Base-by-base conservation (phyloP, 2,329 filamentous ascomycete species). In the Fusarium equiseti region DNA sequence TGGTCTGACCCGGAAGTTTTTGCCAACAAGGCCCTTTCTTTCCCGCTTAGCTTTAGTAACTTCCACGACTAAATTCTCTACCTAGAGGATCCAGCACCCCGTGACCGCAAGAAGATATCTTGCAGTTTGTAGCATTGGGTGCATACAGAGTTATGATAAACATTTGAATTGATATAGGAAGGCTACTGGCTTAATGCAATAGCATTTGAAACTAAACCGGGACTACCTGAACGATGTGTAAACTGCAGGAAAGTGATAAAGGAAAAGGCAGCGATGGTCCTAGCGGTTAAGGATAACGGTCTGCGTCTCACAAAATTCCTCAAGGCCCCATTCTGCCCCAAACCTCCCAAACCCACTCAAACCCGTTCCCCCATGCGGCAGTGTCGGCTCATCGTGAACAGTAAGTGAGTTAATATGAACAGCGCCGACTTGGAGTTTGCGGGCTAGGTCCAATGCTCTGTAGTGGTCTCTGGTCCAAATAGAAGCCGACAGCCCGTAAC, bases 401-500 rank as follows among this genome's bases (percentile, higher is more conserved):
- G 86, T 89, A 82, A 89, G 86, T 27, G 82, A 81, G 77, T 92
- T 92, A 75, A 92, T 89, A 73, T 91, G 90, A 29, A 89, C 87
- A 5, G 87, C 87, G 4, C 89, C 92, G 24, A 86, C 85, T 76
- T 95, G 88, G 59, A 91, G 87, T 58, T 83, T 81, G 70, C 81
- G 84, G 4, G 89, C 89, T 13, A 92, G 78, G 10, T 85, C 81
- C 70, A 92, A 75, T 0, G 84, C 90, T 31, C 83, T 81, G 48
- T 83, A 79, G 55, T 95, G 79, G 75, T 92, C 89, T 73, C 86
- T 82, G 0, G 92, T 93, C 78, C 93, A 96, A 5, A 96, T 86
- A 0, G 92, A 87, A 5, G 88, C 85, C 5, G 85, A 83, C 8
- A 97, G 86, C 3, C 92, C 92, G 77, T 94, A 95, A 57, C 93